Base-by-base conservation (phyloP, 2,329 filamentous ascomycete species). In the Ophiostoma novo-ulmi region DNA sequence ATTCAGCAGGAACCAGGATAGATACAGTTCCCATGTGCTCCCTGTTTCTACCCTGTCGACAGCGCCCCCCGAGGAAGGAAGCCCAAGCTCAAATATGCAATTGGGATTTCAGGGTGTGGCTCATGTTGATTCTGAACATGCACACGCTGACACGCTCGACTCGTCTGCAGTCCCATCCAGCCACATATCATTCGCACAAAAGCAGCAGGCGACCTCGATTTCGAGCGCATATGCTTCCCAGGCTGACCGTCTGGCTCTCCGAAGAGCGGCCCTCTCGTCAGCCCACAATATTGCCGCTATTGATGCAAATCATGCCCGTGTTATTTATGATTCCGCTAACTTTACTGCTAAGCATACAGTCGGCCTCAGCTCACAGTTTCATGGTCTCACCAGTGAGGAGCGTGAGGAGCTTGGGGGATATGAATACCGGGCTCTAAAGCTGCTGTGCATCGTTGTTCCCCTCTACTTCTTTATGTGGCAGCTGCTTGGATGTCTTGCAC, bases 381-480 rank as follows among this genome's bases (percentile, higher is more conserved):
- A 85, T 74, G 82, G 83, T 64, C 78, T 89, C 52, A 81, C 80
- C 0, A 80, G 80, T 26, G 81, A 83, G 17, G 85, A 89, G 74
- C 82, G 86, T 48, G 84, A 87, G 69, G 80, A 83, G 38, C 80
- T 90, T 0, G 88, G 88, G 36, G 87, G 88, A 0, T 85, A 84
- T 70, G 88, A 91, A 76, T 89, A 90, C 75, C 83, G 86, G 61
- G 88, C 88, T 20, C 81, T 91, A 26, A 82, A 82, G 67, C 78
- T 90, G 5, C 80, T 91, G 1, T 82, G 86, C 2, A 81, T 85
- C 74, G 76, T 88, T 26, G 87, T 91, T 6, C 87, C 87, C 0
- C 72, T 85, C 6, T 91, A 91, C 76, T 88, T 85, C 36, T 76
- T 83, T 36, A 76, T 84, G 5, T 90, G 85, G 82, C 88, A 90